A percentile compares a stretch with the other conserved stretches of the same genome.
Conservation (phyloP, 2,329 filamentous ascomycete species). For the Cytospora chrysosperma region DNA sequence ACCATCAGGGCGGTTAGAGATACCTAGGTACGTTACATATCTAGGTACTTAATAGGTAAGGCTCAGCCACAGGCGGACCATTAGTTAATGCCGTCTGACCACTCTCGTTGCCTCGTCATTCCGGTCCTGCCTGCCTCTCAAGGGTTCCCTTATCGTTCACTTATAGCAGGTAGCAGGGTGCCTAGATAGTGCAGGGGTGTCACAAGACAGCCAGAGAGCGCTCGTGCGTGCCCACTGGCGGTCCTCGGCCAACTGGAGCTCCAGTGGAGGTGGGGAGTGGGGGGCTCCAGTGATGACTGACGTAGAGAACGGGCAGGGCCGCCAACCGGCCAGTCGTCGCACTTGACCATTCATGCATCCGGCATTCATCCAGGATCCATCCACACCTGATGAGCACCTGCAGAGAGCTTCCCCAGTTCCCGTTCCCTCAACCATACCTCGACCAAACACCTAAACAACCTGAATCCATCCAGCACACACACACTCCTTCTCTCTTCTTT, state of each 20-base stretch:
- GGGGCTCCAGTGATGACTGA: slow-evolving; percentile 12
- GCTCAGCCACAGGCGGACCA: background rate
- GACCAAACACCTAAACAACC: slow-evolving; percentile 4
- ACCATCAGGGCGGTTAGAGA: too few relatives aligned
- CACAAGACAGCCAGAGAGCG: background rate
- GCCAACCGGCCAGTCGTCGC: slow-evolving; percentile 8
- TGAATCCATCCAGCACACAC: slow-evolving; percentile 12
- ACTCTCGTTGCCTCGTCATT: slow-evolving; percentile 14
- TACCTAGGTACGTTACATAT: background rate
- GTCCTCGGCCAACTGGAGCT: background rate
- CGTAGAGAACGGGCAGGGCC: slow-evolving; percentile 6
- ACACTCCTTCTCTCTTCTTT: background rate
- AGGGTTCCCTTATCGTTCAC: background rate
- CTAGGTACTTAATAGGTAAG: background rate
- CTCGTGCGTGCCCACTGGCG: background rate
- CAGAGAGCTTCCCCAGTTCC: slow-evolving; percentile 19
- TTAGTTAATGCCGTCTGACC: background rate
- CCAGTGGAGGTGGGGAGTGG: background rate
- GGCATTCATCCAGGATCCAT: background rate
- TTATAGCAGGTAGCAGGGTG: too few relatives aligned
- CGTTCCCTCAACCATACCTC: background rate
- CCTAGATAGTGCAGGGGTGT: background rate
- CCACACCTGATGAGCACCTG: slow-evolving; percentile 9
- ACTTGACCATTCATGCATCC: slow-evolving; percentile 5
- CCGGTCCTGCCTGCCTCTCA: slow-evolving; percentile 5